Conservation (phyloP, 164 flowering plant genomes). For the Piper betle region DNA sequence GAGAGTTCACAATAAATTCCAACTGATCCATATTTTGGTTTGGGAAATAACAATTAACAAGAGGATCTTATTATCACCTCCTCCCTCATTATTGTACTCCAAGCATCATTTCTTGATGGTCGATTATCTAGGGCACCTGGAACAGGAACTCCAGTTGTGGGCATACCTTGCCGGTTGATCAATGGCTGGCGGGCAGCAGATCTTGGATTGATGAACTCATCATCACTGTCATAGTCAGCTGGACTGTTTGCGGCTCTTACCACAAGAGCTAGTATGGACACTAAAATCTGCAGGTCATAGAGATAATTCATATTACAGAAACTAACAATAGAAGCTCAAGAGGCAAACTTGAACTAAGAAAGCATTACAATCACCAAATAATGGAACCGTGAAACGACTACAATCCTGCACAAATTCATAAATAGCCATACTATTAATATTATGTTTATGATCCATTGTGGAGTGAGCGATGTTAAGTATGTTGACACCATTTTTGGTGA, state of each 20-base stretch:
- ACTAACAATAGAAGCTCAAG: no score
- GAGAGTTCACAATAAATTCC: no score
- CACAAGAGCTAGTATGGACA: conserved; percentile 51
- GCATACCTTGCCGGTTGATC: conserved; percentile 39
- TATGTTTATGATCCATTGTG: no score
- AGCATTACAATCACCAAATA: no score
- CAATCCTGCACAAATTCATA: no score
- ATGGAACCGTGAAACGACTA: no score
- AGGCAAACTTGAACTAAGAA: no score
- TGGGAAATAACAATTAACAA: no score
- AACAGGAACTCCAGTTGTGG: conserved; percentile 58
- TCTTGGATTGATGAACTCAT: conserved; percentile 49
- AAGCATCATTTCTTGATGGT: conserved; percentile 67
- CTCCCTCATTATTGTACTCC: conserved; percentile 87
- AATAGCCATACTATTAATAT: no score
- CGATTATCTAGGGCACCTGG: conserved; percentile 52
- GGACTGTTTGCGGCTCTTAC: conserved; percentile 68
- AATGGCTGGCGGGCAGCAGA: conserved; percentile 46
- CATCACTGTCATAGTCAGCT: conserved; percentile 76
- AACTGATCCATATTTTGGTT: no score
- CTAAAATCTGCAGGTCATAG: conserved; percentile 39
- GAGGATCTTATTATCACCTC: conserved; percentile 27
- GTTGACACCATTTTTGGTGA: background rate
- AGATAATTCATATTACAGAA: no score
- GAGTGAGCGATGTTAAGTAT: background rate